A percentile compares a stretch with the other conserved stretches of the same genome.
These are phyloP conservation scores for Penicillium paradoxum DNA, from an alignment of 495 filamentous ascomycete species.

Conservation along the genomic window DNA sequence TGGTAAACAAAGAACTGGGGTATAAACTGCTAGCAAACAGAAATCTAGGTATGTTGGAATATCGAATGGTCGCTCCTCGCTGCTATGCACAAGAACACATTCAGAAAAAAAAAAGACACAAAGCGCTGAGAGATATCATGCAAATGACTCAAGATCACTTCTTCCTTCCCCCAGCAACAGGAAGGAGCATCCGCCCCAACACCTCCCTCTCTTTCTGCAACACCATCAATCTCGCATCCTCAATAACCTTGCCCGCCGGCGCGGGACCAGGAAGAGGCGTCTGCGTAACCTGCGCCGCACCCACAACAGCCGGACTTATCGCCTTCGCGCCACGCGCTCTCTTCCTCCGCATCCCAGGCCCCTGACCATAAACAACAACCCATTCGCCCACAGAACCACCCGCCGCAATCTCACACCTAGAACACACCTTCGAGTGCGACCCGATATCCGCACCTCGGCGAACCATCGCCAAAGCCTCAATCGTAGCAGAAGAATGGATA, in stretches of 20 bases:
- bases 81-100: neutral
- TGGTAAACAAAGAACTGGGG: neutral
- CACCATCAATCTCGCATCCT: conserved; percentile 45
- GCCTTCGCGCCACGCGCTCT: conserved; percentile 23
- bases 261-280: conserved; percentile 18
- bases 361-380: conserved; percentile 42
- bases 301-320: conserved; percentile 20
- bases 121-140: neutral
- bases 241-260: conserved; percentile 34
- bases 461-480: conserved; percentile 34
- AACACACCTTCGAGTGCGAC: conserved; percentile 39
- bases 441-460: conserved; percentile 30
- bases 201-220: conserved; percentile 43
- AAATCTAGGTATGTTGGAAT: neutral
- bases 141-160: conserved; percentile 16
- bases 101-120: neutral
- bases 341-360: conserved; percentile 31
- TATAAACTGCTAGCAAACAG: conserved; percentile 1
- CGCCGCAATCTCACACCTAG: conserved; percentile 30
- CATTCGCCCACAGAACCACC: conserved; percentile 31
- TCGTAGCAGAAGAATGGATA: conserved; percentile 30
- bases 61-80: neutral
- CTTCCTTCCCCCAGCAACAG: conserved; percentile 25
- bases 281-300: conserved; percentile 17
- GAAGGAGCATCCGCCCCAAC: conserved; percentile 35